Conservation (phyloP, 371 early-diverging fungal species). For the Rhizopus microsporus region DNA sequence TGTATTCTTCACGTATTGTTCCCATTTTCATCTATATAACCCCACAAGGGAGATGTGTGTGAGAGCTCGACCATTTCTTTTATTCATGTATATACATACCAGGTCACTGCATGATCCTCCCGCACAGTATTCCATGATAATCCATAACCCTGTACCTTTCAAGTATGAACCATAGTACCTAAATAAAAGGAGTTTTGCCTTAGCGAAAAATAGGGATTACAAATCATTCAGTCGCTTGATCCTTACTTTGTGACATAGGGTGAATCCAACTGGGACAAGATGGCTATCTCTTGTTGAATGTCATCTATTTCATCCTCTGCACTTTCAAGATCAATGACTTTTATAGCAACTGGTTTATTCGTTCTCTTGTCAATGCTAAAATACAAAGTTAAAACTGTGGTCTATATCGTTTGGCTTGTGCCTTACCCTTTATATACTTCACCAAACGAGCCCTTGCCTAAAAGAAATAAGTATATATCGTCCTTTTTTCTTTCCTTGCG, state of each 20-base stretch:
- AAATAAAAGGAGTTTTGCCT: constrained; percentile 9
- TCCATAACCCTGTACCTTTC: constrained; percentile 87
- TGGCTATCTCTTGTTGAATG: constrained; percentile 95
- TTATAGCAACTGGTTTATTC: constrained; percentile 86
- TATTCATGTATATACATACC: constrained; percentile 38
- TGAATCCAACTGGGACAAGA: constrained; percentile 93
- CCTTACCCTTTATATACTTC: constrained; percentile 89
- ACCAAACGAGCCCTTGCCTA: constrained; percentile 90
- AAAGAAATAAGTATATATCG: constrained; percentile 1
- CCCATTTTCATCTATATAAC: constrained; percentile 75
- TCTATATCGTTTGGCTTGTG: constrained; percentile 9
- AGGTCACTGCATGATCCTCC: constrained; percentile 93
- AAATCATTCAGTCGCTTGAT: background rate
- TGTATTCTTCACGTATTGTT: constrained; percentile 81
- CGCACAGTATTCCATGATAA: constrained; percentile 92
- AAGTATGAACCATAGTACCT: constrained; percentile 83
- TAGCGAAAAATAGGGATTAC: constrained; percentile 17
- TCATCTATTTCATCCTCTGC: constrained; percentile 98
- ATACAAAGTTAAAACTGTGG: background rate
- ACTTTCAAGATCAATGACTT: constrained; percentile 89
- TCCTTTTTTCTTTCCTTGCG: constrained; percentile 12
- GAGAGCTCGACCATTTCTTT: background rate
- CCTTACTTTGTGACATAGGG: constrained; percentile 85
- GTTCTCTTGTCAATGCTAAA: constrained; percentile 74
- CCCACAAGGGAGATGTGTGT: background rate